phyloP scores from a whole-genome alignment of 345 rosid species.

The Populus ilicifolia region DNA sequence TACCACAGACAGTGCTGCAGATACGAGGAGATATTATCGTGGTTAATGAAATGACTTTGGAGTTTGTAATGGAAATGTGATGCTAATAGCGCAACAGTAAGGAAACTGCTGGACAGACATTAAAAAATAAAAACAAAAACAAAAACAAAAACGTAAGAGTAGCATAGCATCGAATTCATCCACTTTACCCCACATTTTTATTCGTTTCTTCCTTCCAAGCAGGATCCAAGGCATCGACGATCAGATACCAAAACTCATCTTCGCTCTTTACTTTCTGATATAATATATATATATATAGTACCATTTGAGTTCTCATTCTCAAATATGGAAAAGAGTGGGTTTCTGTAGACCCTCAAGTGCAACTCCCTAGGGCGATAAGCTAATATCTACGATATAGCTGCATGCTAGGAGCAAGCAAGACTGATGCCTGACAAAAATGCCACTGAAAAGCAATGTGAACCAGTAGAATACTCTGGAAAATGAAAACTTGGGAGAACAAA shows the following conservation, averaged over 20 bases:
- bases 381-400: background rate
- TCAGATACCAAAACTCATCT: background rate
- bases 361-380: background rate
- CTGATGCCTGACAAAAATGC: background rate
- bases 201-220: background rate
- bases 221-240: background rate
- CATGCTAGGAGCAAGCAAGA: background rate
- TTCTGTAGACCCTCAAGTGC: background rate
- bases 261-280: background rate
- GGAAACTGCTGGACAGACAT: background rate
- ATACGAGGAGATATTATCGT: background rate
- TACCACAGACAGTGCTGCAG: background rate
- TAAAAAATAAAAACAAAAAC: no score
- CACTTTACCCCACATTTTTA: background rate
- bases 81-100: background rate
- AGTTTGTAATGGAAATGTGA: background rate
- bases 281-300: no score
- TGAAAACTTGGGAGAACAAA: background rate
- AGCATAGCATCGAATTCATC: background rate
- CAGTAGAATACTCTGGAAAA: background rate
- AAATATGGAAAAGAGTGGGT: background rate
- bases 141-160: background rate
- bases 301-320: no score
- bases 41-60: background rate
- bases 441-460: background rate